A percentile compares a stretch with the other conserved stretches of the same genome.
Evolutionary conservation across 2,329 filamentous ascomycete genomes (phyloP).

Genomic region (Pseudogymnoascus sp.): DNA sequence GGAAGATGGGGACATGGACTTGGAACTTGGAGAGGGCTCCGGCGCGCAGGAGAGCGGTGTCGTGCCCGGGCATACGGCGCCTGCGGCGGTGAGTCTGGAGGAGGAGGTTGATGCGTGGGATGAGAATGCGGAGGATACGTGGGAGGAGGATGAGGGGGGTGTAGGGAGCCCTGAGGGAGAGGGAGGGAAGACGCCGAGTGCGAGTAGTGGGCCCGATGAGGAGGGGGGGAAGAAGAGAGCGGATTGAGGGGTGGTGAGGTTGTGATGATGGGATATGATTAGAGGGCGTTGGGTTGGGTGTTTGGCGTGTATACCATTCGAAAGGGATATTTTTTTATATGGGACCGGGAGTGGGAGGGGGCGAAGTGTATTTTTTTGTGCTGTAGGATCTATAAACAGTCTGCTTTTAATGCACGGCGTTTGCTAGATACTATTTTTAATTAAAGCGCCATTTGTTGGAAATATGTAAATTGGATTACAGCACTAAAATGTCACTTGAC

Average conservation of each 20-base stretch:
- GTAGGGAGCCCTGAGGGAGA: not conserved
- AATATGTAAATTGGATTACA: not conserved
- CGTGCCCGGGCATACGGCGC: slow-evolving; percentile 31
- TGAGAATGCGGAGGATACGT: slow-evolving; percentile 61
- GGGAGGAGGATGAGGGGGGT: slow-evolving; percentile 48
- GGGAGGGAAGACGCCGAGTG: slow-evolving; percentile 19
- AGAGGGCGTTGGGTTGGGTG: not conserved
- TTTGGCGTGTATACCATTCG: not conserved
- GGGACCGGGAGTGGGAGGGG: not conserved
- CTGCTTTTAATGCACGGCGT: not conserved
- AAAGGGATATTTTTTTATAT: not conserved
- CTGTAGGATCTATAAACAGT: not conserved
- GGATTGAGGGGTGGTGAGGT: slow-evolving; percentile 13
- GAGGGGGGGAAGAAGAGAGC: slow-evolving; percentile 25
- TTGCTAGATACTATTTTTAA: not conserved
- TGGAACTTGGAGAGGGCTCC: slow-evolving; percentile 63
- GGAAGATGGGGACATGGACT: slow-evolving; percentile 51
- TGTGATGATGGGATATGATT: not conserved
- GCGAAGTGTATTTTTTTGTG: not conserved
- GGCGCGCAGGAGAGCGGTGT: slow-evolving; percentile 57
- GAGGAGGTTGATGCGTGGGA: slow-evolving; percentile 91
- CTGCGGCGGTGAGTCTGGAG: slow-evolving; percentile 47
- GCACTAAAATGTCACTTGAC: not conserved
- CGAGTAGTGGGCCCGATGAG: slow-evolving; percentile 27
- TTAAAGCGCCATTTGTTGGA: not conserved